Conservation (phyloP, 352 stramenopile genomes). For the Globisporangium splendens region DNA sequence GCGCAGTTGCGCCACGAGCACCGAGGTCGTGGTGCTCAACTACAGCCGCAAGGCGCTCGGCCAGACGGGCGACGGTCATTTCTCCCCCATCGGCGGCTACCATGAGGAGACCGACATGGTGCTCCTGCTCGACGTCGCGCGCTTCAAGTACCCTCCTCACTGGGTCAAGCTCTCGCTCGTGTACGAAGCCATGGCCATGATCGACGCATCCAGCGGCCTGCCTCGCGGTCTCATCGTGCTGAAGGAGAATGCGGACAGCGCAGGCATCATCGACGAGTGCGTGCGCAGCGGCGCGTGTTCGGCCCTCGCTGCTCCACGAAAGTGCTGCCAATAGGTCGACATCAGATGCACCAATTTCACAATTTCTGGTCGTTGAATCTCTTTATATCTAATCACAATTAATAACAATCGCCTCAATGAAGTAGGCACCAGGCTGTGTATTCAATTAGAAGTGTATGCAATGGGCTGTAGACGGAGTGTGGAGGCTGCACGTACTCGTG, state of each 20-base stretch:
- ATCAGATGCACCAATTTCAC: no score
- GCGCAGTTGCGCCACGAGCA: conserved; percentile 61
- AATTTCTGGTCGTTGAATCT: no score
- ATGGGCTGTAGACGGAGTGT: no score
- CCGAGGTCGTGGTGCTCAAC: conserved; percentile 89
- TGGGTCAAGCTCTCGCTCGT: conserved; percentile 63
- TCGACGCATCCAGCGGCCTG: conserved; percentile 41
- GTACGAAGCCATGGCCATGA: conserved; percentile 45
- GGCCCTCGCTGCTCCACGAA: no score
- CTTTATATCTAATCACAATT: no score
- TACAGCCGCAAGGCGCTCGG: conserved; percentile 89
- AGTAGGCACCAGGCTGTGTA: no score
- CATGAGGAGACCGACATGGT: conserved; percentile 89
- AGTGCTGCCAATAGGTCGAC: no score
- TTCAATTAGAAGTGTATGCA: no score
- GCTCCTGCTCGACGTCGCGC: conserved; percentile 94
- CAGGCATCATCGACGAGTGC: no score
- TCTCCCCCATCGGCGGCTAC: conserved; percentile 95
- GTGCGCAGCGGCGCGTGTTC: no score
- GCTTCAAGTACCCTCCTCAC: conserved; percentile 95
- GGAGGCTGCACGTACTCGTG: no score
- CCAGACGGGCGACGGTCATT: conserved; percentile 96
- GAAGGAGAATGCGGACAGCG: conserved; percentile 1
- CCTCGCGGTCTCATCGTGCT: conserved; percentile 19
- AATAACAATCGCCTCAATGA: no score